Evolutionary conservation across 2,329 filamentous ascomycete genomes (phyloP), one percentile per base, ranked within the genome.

Genomic region (Hypoxylon rubiginosum): DNA sequence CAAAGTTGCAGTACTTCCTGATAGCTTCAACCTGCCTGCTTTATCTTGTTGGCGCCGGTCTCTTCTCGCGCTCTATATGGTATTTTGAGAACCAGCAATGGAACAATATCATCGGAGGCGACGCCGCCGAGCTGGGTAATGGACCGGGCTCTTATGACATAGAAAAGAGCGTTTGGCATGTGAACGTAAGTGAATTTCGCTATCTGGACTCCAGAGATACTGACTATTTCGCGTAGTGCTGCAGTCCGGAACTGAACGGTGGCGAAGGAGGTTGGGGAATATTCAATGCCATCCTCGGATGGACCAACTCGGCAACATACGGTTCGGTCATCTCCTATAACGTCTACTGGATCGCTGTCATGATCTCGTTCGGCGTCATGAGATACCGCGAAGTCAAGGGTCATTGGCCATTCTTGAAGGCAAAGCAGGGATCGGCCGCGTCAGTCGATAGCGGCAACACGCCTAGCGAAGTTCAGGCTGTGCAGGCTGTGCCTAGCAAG

Each of bases 321-420:
- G 93, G 93, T 55, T 94, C 92, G 0, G 91, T 97, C 69, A 89
- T 97, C 68, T 90, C 91, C 1, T 97, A 97, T 82, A 97, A 96
- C 76, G 63, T 95, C 15, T 97, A 97, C 82, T 97, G 93, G 94
- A 80, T 96, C 54, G 83, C 82, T 8, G 84, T 93, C 70, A 93
- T 94, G 61, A 66, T 83, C 15, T 85, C 84, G 4, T 92, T 95
- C 75, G 66, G 88, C 13, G 70, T 81, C 34, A 85, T 95, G 83
- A 84, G 90, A 45, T 92, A 88, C 80, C 86, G 86, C 68, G 92
- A 96, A 80, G 74, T 78, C 36, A 83, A 82, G 66, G 84, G 85
- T 9, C 82, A 80, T 67, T 84, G 81, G 78, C 84, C 84, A 1
- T 73, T 85, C n/a, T 70, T 78, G 69, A 67, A 63, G 41, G 43